These are phyloP conservation scores for Colletotrichum orchidophilum DNA, from an alignment of 2,329 filamentous ascomycete genomes.

Conservation along the genomic window DNA sequence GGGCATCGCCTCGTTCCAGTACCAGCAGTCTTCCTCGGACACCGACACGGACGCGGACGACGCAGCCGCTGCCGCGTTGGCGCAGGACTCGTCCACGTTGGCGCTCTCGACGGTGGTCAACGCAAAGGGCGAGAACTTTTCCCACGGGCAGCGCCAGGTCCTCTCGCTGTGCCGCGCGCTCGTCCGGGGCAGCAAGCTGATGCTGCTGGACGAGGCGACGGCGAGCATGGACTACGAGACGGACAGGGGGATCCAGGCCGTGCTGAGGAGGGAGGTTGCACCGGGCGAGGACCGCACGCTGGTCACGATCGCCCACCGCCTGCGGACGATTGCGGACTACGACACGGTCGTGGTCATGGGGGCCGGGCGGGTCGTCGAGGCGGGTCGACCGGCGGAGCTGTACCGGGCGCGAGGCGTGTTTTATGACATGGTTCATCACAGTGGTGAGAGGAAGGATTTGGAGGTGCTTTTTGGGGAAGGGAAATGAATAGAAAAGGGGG, in stretches of 20 bases:
- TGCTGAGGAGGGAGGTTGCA: conserved; percentile 60
- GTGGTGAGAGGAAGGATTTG: conserved; percentile 60
- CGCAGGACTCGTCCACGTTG: conserved; percentile 38
- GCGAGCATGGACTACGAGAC: conserved; percentile 69
- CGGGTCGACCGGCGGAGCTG: conserved; percentile 57
- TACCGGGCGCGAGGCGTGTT: conserved; percentile 57
- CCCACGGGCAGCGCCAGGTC: conserved; percentile 67
- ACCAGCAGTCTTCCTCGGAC: conserved; percentile 47
- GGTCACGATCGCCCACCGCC: conserved; percentile 66
- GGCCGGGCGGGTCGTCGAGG: conserved; percentile 63
- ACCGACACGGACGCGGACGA: conserved; percentile 39
- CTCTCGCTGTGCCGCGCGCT: conserved; percentile 66
- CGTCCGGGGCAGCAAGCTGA: conserved; percentile 62
- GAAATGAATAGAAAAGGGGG: background rate
- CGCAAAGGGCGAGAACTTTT: conserved; percentile 64
- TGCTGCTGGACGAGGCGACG: conserved; percentile 68
- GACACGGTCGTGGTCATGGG: conserved; percentile 67
- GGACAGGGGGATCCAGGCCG: conserved; percentile 63
- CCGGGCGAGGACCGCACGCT: conserved; percentile 57
- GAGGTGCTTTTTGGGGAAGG: conserved; percentile 43
- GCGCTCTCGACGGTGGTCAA: conserved; percentile 58
- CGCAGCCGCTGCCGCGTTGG: conserved; percentile 21
- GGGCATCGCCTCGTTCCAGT: conserved; percentile 63
- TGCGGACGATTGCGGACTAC: conserved; percentile 68
- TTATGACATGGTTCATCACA: conserved; percentile 65